A percentile compares a stretch with the other conserved stretches of the same genome.
These are phyloP conservation scores for Hypoxylon sp. DNA, from an alignment of 2,329 filamentous ascomycete species.

Conservation along the genomic window DNA sequence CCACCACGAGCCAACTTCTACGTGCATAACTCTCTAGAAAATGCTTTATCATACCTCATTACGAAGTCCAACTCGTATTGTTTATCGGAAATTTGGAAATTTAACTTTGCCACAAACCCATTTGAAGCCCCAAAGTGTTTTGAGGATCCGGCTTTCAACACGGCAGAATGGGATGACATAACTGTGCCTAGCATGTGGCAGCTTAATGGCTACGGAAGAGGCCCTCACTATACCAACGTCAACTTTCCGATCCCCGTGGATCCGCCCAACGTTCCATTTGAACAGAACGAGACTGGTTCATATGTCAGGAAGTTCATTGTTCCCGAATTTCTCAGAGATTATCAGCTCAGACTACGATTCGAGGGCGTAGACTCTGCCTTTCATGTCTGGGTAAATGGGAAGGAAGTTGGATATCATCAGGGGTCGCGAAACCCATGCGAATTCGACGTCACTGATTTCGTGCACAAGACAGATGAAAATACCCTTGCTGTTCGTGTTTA, in stretches of 20 bases:
- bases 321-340: conserved; percentile 55
- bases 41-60: conserved; percentile 63
- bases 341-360: conserved; percentile 70
- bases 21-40: conserved; percentile 62
- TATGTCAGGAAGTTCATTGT: conserved; percentile 67
- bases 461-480: conserved; percentile 61
- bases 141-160: conserved; percentile 49
- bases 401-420: conserved; percentile 72
- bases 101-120: conserved; percentile 59
- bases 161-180: conserved; percentile 65
- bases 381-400: conserved; percentile 73
- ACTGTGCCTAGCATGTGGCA: conserved; percentile 80
- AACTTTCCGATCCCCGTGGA: conserved; percentile 76
- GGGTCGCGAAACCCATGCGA: conserved; percentile 73
- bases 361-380: conserved; percentile 75
- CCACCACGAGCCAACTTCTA: conserved; percentile 70
- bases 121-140: conserved; percentile 57
- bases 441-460: conserved; percentile 69
- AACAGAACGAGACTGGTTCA: conserved; percentile 68
- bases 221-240: conserved; percentile 79
- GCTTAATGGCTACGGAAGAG: conserved; percentile 73
- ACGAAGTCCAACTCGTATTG: conserved; percentile 55
- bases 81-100: conserved; percentile 66
- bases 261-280: conserved; percentile 69
- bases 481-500: conserved; percentile 70